A percentile compares a stretch with the other conserved stretches of the same genome.
Conservation (phyloP, 1,284 basidiomycete species). For the Sutorius eximius region DNA sequence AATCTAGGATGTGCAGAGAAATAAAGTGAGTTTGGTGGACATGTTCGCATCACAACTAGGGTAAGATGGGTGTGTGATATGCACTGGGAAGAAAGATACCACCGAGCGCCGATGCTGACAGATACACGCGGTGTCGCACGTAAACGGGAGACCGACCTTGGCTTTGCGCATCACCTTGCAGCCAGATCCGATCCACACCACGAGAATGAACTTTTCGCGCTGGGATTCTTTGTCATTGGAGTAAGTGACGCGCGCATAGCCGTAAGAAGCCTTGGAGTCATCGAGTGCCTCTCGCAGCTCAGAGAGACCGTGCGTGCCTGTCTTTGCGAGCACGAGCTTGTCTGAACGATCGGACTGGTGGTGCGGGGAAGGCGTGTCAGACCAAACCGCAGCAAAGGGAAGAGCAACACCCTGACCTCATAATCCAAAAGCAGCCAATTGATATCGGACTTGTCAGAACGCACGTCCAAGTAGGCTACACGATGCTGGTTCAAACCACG, state of each 20-base stretch:
- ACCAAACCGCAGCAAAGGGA: slow-evolving; percentile 1
- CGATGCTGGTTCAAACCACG: slow-evolving; percentile 18
- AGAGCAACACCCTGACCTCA: slow-evolving; percentile 50
- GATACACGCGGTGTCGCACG: slow-evolving; percentile 22
- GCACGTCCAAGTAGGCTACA: slow-evolving; percentile 83
- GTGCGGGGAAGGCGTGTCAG: slow-evolving; percentile 17
- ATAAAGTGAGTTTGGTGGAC: slow-evolving; percentile 19
- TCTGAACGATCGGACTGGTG: slow-evolving; percentile 77
- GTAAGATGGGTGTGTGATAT: slow-evolving; percentile 29
- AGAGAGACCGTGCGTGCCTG: slow-evolving; percentile 74
- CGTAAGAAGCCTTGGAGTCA: slow-evolving; percentile 77
- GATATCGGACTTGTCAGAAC: slow-evolving; percentile 76
- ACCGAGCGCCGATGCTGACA: slow-evolving; percentile 6
- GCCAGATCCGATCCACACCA: slow-evolving; percentile 84
- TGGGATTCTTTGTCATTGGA: slow-evolving; percentile 85
- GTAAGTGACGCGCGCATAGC: slow-evolving; percentile 80
- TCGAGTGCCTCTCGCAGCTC: slow-evolving; percentile 77
- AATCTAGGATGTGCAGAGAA: slow-evolving; percentile 50
- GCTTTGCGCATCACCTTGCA: slow-evolving; percentile 91
- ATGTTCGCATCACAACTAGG: slow-evolving; percentile 19
- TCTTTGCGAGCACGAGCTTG: slow-evolving; percentile 73
- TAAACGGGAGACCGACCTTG: slow-evolving; percentile 57
- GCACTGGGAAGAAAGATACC: slow-evolving; percentile 5
- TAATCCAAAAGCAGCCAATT: slow-evolving; percentile 90
- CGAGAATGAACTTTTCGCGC: slow-evolving; percentile 87